Percentiles rank a stretch among this genome's conserved stretches.
Evolutionary conservation across 352 stramenopile species (phyloP).

Genomic region (Globisporangium heterothallicum): DNA sequence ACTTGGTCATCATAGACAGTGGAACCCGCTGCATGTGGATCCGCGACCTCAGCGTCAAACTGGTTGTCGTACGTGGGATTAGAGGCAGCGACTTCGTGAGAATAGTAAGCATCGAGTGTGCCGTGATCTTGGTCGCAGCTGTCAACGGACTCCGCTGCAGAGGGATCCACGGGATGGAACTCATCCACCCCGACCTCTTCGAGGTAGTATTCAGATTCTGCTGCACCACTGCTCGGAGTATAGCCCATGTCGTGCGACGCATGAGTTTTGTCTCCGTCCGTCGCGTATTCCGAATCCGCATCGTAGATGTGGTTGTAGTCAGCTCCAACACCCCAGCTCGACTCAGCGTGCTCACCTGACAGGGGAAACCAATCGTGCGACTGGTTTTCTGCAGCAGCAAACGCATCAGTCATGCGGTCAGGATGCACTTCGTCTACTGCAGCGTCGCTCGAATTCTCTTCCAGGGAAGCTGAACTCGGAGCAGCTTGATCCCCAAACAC

Average conservation of each 20-base stretch:
- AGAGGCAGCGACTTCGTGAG: neutral
- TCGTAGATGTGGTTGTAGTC: neutral
- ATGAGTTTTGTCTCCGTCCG: neutral
- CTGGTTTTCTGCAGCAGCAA: neutral
- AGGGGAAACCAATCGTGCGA: neutral
- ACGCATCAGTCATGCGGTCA: neutral
- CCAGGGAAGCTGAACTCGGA: neutral
- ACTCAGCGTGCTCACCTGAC: neutral
- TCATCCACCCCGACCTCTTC: neutral
- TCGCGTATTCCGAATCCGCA: neutral
- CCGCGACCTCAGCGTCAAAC: neutral
- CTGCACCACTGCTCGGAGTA: neutral
- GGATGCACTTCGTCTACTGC: neutral
- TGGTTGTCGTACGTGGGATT: neutral
- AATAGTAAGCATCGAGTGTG: neutral
- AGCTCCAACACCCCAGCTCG: neutral
- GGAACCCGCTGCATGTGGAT: neutral
- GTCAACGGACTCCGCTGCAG: neutral
- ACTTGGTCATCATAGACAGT: conserved; percentile 5
- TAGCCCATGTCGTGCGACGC: neutral
- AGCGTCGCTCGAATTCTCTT: neutral
- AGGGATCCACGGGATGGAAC: neutral
- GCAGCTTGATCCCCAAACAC: neutral
- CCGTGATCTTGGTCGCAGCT: neutral
- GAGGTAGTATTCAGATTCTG: neutral